These are phyloP conservation scores for Paramecium biaurelia DNA, from an alignment of 73 alveolate genomes.

Conservation along the genomic window DNA sequence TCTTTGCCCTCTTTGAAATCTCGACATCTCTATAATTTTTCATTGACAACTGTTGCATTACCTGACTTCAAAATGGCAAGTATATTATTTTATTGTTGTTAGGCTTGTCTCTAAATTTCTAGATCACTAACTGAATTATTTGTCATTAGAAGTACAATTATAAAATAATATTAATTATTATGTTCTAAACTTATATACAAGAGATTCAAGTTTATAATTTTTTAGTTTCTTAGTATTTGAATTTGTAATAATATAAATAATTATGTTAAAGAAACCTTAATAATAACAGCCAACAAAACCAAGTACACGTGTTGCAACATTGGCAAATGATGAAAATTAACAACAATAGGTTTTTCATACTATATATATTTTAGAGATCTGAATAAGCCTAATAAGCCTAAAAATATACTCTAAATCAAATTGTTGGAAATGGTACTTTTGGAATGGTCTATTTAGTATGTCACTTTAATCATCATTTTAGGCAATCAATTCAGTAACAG, in stretches of 20 bases:
- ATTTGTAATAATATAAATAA: neutral
- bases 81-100: neutral
- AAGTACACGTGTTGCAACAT: neutral
- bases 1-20: slow-evolving; percentile 24
- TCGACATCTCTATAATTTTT: neutral
- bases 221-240: neutral
- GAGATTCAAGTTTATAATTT: neutral
- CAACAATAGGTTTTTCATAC: neutral
- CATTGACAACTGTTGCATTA: neutral
- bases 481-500: slow-evolving; percentile 67
- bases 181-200: neutral
- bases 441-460: slow-evolving; percentile 83
- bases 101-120: neutral
- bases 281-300: slow-evolving; percentile 23
- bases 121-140: neutral
- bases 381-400: neutral
- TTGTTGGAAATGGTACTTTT: slow-evolving; percentile 94
- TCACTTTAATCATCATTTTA: neutral
- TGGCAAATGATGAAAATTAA: neutral
- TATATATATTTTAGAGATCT: neutral
- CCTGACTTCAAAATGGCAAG: neutral
- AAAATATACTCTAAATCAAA: slow-evolving; percentile 34
- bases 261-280: neutral
- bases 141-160: neutral
- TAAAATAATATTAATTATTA: neutral